Evolutionary conservation across 75 land plant genomes (phyloP).

Genomic region (Isoetes taiwanensis): DNA sequence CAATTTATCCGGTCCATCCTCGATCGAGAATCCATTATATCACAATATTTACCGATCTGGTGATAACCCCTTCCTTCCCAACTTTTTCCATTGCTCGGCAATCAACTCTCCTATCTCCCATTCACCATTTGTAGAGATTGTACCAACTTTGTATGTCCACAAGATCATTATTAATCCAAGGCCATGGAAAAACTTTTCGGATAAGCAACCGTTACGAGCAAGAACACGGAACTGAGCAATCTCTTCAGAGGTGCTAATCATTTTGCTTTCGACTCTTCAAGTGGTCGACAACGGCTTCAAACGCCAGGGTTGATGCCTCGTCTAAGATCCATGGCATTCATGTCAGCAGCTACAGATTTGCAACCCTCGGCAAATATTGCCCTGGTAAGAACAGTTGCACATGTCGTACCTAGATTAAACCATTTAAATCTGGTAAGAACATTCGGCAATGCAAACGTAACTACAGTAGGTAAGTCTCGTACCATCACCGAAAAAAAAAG

Average conservation of each 20-base stretch:
- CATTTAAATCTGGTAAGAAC: too few species aligned
- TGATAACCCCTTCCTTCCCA: conserved; percentile 5
- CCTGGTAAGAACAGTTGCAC: not conserved
- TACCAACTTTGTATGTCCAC: too few species aligned
- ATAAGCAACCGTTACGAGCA: too few species aligned
- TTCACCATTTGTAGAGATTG: conserved; percentile 4
- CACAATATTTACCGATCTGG: not conserved
- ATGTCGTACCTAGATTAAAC: not conserved
- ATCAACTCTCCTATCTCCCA: conserved; percentile 2
- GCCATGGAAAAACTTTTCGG: not conserved
- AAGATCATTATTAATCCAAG: not conserved
- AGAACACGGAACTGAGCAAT: conserved; percentile 6
- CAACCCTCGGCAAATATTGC: conserved; percentile 6
- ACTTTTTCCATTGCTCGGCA: conserved; percentile 9
- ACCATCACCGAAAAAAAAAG: too few species aligned
- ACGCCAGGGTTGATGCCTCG: not conserved
- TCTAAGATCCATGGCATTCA: conserved; percentile 5
- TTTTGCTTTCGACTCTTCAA: not conserved
- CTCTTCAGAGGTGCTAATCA: conserved; percentile 5
- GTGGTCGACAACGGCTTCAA: not conserved
- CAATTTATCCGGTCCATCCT: too few species aligned
- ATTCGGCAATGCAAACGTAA: too few species aligned
- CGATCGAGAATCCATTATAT: too few species aligned
- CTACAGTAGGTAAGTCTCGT: too few species aligned
- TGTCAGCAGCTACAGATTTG: conserved; percentile 7